Evolutionary conservation across 371 early-diverging fungal genomes (phyloP).

Genomic region (Mortierella polycephala): DNA sequence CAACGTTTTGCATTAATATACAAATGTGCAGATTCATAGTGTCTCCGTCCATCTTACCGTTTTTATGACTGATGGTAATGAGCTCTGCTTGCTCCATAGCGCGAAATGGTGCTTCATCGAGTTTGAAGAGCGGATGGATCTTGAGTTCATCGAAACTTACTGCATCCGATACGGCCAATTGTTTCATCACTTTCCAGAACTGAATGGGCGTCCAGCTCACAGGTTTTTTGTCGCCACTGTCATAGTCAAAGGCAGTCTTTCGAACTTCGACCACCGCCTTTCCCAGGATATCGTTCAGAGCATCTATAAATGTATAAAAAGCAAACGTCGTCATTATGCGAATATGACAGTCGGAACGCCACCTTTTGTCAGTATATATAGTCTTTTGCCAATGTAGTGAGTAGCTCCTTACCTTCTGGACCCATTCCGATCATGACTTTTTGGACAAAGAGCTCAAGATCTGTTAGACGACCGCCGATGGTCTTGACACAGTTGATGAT

Average conservation of each 20-base stretch:
- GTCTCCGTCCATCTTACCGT: slow-evolving; percentile 63
- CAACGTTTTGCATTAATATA: no score
- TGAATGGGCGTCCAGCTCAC: slow-evolving; percentile 78
- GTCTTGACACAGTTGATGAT: slow-evolving; percentile 67
- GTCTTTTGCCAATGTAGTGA: not conserved
- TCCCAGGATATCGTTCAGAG: slow-evolving; percentile 82
- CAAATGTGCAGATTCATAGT: no score
- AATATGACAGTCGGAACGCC: no score
- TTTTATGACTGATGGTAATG: slow-evolving; percentile 75
- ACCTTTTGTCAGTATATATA: not conserved
- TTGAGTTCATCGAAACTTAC: slow-evolving; percentile 85
- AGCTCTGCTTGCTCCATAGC: slow-evolving; percentile 91
- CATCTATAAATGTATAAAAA: slow-evolving; percentile 59
- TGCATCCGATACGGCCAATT: slow-evolving; percentile 62
- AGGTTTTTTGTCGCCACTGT: slow-evolving; percentile 57
- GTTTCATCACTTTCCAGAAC: slow-evolving; percentile 81
- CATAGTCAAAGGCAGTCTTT: slow-evolving; percentile 84
- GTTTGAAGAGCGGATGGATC: slow-evolving; percentile 81
- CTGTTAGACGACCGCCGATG: slow-evolving; percentile 91
- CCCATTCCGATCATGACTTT: slow-evolving; percentile 83
- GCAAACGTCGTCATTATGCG: no score
- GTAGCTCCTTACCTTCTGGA: slow-evolving; percentile 61
- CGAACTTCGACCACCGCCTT: slow-evolving; percentile 86
- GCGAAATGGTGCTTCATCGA: slow-evolving; percentile 78
- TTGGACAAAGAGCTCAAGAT: slow-evolving; percentile 86